These are phyloP conservation scores for Penicillium sp. DNA, from an alignment of 2,329 filamentous ascomycete species.

Conservation along the genomic window DNA sequence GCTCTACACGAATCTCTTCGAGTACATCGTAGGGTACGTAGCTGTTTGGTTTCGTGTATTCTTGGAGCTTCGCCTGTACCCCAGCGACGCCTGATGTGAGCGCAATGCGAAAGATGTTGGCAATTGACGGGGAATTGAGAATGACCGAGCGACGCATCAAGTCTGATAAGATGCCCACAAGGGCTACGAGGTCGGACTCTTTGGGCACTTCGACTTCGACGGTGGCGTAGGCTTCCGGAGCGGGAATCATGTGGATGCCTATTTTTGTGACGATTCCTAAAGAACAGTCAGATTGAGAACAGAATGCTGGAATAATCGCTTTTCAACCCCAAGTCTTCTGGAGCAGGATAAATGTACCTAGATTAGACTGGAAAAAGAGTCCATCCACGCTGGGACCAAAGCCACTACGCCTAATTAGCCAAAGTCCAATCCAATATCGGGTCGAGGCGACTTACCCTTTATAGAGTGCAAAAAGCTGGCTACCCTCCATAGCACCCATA, in stretches of 20 bases:
- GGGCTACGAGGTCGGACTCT: neutral
- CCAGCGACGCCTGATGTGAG: neutral
- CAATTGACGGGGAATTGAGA: neutral
- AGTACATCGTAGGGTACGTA: neutral
- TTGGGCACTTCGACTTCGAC: neutral
- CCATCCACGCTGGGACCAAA: neutral
- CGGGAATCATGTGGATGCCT: neutral
- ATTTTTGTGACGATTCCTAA: neutral
- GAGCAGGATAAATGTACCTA: neutral
- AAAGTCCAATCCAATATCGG: neutral
- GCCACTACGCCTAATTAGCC: neutral
- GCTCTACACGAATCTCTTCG: neutral
- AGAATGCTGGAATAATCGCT: neutral
- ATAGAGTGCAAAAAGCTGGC: neutral
- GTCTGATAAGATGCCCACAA: neutral
- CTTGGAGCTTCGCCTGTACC: neutral
- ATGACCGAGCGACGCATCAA: neutral
- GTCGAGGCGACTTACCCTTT: neutral
- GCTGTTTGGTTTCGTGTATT: neutral
- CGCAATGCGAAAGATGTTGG: neutral
- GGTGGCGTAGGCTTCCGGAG: neutral
- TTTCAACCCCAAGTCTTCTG: neutral
- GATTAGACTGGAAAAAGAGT: neutral
- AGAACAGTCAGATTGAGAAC: neutral
- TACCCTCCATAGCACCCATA: neutral